phyloP scores from a whole-genome alignment of 2,329 filamentous ascomycete species.

The Aspergillus sp. region DNA sequence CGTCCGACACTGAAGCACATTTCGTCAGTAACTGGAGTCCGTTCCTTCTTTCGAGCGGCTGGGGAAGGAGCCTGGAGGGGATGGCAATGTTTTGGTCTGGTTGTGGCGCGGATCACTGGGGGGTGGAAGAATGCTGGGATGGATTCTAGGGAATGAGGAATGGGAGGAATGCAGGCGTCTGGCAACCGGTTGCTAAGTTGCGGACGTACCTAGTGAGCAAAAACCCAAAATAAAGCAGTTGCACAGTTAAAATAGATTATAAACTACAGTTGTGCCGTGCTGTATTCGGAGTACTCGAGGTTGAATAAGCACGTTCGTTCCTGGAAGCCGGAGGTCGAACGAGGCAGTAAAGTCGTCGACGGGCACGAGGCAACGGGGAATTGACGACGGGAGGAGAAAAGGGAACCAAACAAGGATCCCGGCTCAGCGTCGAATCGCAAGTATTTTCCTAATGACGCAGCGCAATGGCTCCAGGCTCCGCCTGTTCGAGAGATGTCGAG shows the following conservation, averaged over 20 bases:
- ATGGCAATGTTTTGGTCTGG: slow-evolving; percentile 18
- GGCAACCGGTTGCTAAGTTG: slow-evolving; percentile 22
- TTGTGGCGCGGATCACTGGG: slow-evolving; percentile 17
- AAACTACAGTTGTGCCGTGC: too few relatives aligned
- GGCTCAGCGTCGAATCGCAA: background rate
- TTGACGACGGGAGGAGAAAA: slow-evolving; percentile 14
- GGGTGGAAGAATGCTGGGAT: slow-evolving; percentile 29
- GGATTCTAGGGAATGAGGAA: slow-evolving; percentile 22
- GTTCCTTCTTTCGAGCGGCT: slow-evolving; percentile 16
- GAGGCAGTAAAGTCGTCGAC: slow-evolving; percentile 12
- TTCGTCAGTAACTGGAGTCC: slow-evolving; percentile 9
- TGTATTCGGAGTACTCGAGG: background rate
- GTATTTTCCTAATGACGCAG: background rate
- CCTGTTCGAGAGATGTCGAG: slow-evolving; percentile 6
- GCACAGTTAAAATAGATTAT: too few relatives aligned
- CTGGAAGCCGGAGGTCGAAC: slow-evolving; percentile 12
- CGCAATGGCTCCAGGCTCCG: slow-evolving; percentile 4
- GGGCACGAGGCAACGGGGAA: slow-evolving; percentile 22
- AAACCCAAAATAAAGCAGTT: slow-evolving; percentile 4
- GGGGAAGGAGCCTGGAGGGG: slow-evolving; percentile 16
- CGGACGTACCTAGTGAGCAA: slow-evolving; percentile 19
- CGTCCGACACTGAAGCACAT: slow-evolving; percentile 9
- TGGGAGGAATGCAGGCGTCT: slow-evolving; percentile 32
- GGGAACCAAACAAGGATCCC: slow-evolving; percentile 5
- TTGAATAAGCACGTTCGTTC: slow-evolving; percentile 20